phyloP scores from a whole-genome alignment of 805 yeast species.

The Lachancea sp. region DNA sequence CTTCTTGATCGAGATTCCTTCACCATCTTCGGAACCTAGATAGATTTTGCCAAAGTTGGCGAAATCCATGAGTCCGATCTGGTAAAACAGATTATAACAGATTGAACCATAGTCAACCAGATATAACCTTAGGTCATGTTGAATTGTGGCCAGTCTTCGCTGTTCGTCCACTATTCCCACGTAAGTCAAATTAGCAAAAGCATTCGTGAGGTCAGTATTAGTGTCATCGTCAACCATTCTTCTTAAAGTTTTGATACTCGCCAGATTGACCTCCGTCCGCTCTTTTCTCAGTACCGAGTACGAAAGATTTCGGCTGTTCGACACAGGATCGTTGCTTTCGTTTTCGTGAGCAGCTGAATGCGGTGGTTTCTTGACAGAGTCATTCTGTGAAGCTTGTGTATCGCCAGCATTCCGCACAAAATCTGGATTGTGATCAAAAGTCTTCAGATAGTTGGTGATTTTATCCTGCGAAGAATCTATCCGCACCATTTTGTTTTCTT shows the following conservation, averaged over 20 bases:
- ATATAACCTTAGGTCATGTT: conserved; percentile 69
- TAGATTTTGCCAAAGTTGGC: conserved; percentile 66
- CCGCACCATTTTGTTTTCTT: conserved; percentile 32
- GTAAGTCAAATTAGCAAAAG: conserved; percentile 63
- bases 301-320: not conserved
- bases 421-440: conserved; percentile 2
- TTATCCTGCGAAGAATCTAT: conserved; percentile 31
- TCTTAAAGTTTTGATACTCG: conserved; percentile 54
- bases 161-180: conserved; percentile 77
- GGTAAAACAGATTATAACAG: conserved; percentile 68
- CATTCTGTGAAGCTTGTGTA: not conserved
- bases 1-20: conserved; percentile 14
- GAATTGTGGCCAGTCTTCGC: conserved; percentile 73
- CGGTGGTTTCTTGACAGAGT: not conserved
- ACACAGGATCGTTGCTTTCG: not conserved
- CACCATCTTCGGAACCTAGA: conserved; percentile 29
- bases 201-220: conserved; percentile 52
- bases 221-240: conserved; percentile 41
- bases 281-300: conserved; percentile 22
- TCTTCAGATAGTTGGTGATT: conserved; percentile 24
- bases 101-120: conserved; percentile 75
- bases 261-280: conserved; percentile 42
- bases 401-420: not conserved
- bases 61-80: conserved; percentile 69
- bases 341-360: not conserved